phyloP scores from a whole-genome alignment of 352 stramenopile genomes.

The Pythium guiyangense region DNA sequence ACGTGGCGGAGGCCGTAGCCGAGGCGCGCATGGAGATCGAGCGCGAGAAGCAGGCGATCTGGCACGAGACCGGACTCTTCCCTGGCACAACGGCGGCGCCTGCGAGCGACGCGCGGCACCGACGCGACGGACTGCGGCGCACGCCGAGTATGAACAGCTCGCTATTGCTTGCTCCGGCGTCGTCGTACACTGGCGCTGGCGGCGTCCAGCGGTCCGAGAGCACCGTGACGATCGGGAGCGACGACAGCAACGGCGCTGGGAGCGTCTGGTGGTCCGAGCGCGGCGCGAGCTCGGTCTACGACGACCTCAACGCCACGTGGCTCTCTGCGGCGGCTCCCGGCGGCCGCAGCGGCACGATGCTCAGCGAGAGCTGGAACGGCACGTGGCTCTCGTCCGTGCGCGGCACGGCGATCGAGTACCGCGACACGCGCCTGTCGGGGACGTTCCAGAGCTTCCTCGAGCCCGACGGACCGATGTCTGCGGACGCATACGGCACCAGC shows the following conservation, averaged over 20 bases:
- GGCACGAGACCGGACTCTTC: constrained; percentile 61
- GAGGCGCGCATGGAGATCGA: constrained; percentile 67
- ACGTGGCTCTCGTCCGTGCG: constrained; percentile 29
- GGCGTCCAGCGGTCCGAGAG: constrained; percentile 22
- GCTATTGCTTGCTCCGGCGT: constrained; percentile 15
- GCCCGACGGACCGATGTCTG: constrained; percentile 9
- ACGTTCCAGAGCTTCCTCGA: constrained; percentile 26
- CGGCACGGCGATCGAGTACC: constrained; percentile 23
- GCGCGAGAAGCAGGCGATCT: constrained; percentile 58
- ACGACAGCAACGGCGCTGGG: constrained; percentile 20
- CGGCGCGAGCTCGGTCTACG: constrained; percentile 23
- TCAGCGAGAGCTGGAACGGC: constrained; percentile 25
- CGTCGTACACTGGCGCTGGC: not conserved
- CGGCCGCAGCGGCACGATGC: constrained; percentile 23
- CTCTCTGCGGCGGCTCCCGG: constrained; percentile 19
- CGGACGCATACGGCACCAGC: constrained; percentile 13
- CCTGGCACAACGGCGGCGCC: constrained; percentile 21
- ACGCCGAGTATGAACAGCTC: constrained; percentile 15
- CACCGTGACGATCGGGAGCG: constrained; percentile 26
- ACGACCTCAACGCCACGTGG: constrained; percentile 37
- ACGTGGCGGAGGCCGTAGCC: constrained; percentile 56
- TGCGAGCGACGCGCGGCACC: not conserved
- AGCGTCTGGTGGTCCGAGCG: constrained; percentile 44
- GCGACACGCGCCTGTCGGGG: constrained; percentile 28
- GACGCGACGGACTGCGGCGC: constrained; percentile 8